These are phyloP conservation scores for Colletotrichum coccodes DNA, from an alignment of 2,329 filamentous ascomycete species.

Conservation along the genomic window DNA sequence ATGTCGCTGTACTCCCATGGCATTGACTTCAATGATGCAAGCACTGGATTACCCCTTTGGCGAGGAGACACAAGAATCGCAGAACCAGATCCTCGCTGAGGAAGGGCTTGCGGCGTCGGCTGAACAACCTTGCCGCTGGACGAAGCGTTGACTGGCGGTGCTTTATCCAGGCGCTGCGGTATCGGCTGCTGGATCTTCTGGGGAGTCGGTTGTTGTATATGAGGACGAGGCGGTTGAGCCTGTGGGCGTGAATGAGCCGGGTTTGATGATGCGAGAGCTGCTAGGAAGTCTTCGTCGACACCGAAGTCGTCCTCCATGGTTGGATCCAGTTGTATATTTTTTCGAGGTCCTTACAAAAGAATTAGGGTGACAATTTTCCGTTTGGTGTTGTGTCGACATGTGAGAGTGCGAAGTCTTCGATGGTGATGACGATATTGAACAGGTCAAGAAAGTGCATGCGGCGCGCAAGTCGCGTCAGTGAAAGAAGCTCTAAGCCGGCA, in stretches of 20 bases:
- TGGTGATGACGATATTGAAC: not conserved
- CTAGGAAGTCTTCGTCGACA: constrained; percentile 65
- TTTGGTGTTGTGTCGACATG: not conserved
- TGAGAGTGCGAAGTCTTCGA: not conserved
- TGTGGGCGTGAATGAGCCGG: constrained; percentile 39
- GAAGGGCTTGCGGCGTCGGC: constrained; percentile 87
- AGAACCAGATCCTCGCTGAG: constrained; percentile 72
- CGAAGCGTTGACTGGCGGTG: constrained; percentile 51
- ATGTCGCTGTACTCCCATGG: constrained; percentile 98
- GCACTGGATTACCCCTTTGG: constrained; percentile 94
- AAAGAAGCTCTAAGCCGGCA: not conserved
- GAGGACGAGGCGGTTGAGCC: constrained; percentile 35
- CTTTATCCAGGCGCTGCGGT: constrained; percentile 66
- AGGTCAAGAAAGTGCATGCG: not conserved
- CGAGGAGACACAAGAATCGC: constrained; percentile 90
- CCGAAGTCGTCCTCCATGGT: constrained; percentile 66
- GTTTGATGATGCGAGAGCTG: constrained; percentile 63
- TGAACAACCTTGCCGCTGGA: constrained; percentile 74
- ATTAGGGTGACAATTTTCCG: not conserved
- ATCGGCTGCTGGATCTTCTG: constrained; percentile 55
- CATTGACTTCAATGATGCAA: constrained; percentile 82
- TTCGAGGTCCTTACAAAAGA: not conserved
- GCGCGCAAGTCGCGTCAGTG: not conserved
- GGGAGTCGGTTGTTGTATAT: constrained; percentile 50
- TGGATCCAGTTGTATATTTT: not conserved